Evolutionary conservation across 768 basidiomycete species (phyloP), one percentile per base, ranked within the genome.

Genomic region (Tulasnella sp.): DNA sequence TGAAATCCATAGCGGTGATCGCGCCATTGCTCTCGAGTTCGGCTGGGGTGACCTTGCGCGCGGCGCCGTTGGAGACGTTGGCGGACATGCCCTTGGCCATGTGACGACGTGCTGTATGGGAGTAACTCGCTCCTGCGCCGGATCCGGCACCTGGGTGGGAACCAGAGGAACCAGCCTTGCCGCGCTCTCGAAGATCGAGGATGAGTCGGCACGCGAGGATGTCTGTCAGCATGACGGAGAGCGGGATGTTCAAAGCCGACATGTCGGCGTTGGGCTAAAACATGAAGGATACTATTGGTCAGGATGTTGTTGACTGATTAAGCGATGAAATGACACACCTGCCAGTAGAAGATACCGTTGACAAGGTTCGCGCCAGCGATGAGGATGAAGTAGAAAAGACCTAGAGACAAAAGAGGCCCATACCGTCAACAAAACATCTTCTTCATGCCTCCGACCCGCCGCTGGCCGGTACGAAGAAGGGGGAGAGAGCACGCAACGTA

Each of bases 291-390:
- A n/a, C n/a, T n/a, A n/a, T n/a, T n/a, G n/a, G n/a, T n/a, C n/a
- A n/a, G n/a, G n/a, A n/a, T n/a, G n/a, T n/a, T n/a, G n/a, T n/a
- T n/a, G n/a, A n/a, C n/a, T n/a, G n/a, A n/a, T n/a, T n/a, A n/a
- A n/a, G n/a, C n/a, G n/a, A n/a, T 17, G 34, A 22, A 44, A 38
- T 5, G 34, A 7, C 22, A 22, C 34, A 55, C 53, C 53, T 55
- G 53, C 21, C 19, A 55, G 53, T 55, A 55, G 41, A 55, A 55
- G 42, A 55, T 45, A 2, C 34, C 53, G 25, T 55, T 55, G 53
- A 31, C 31, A 43, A 55, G 53, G 43, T 55, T 55, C 3, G 53
- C 53, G 41, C 34, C 53, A 22, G 53, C 34, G 19, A 55, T 55
- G 7, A 55, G 34, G 15, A 55, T 11, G 38, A 55, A 55, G 21